A percentile compares a stretch with the other conserved stretches of the same genome.
phyloP scores from a whole-genome alignment of 441 rosid genomes.

The Euphorbia corollata region DNA sequence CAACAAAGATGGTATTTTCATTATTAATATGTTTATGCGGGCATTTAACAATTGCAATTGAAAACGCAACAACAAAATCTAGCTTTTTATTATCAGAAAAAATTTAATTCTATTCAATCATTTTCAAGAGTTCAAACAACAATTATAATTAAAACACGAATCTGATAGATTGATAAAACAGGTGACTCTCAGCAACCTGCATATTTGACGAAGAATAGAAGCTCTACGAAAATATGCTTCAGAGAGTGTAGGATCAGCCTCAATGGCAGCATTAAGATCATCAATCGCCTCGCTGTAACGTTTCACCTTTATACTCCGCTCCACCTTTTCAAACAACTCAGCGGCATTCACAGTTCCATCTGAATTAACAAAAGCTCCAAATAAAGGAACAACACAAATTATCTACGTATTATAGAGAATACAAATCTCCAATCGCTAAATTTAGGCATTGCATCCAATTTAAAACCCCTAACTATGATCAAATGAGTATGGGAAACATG shows the following conservation, averaged over 20 bases:
- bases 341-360: constrained; percentile 59
- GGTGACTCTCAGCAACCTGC: constrained; percentile 50
- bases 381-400: neutral
- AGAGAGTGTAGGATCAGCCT: constrained; percentile 78
- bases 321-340: constrained; percentile 67
- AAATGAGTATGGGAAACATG: constrained; percentile 11
- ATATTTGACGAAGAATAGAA: constrained; percentile 67
- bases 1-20: neutral
- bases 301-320: constrained; percentile 66
- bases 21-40: neutral
- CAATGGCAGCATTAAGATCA: constrained; percentile 89
- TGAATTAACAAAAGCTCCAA: constrained; percentile 15
- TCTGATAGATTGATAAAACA: neutral
- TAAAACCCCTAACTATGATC: neutral
- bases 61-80: neutral
- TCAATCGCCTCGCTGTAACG: constrained; percentile 73
- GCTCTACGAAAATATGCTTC: constrained; percentile 75
- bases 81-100: neutral
- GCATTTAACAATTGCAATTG: neutral
- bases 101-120: neutral
- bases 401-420: neutral
- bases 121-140: neutral
- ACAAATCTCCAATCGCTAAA: neutral
- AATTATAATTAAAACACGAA: neutral
- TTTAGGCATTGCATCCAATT: neutral